These are phyloP conservation scores for Urtica urens DNA, from an alignment of 306 rosid species.

Conservation along the genomic window DNA sequence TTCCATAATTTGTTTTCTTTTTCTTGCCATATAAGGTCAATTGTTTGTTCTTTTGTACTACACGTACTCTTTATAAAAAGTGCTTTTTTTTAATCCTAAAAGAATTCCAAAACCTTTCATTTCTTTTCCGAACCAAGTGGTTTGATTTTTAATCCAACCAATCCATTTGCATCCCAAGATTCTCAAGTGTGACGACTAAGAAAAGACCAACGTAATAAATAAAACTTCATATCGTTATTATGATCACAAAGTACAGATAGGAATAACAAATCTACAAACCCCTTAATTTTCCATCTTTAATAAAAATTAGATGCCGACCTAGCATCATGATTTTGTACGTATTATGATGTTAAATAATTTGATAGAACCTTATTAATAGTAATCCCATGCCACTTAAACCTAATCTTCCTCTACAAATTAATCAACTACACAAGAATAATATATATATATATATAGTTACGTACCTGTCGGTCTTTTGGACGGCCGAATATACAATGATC, in stretches of 20 bases:
- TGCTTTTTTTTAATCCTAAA: not conserved
- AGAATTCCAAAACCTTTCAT: too few relatives aligned
- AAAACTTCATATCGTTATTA: too few relatives aligned
- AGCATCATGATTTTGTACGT: slow-evolving; percentile 28
- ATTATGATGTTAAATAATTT: slow-evolving; percentile 6
- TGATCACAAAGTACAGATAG: too few relatives aligned
- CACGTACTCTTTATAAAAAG: not conserved
- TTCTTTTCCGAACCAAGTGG: too few relatives aligned
- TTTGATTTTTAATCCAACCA: slow-evolving; percentile 4
- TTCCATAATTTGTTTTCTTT: not conserved
- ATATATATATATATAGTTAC: slow-evolving; percentile 10
- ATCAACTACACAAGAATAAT: slow-evolving; percentile 1
- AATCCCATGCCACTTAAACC: slow-evolving; percentile 20
- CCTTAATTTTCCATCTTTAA: not conserved
- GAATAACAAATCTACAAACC: slow-evolving; percentile 2
- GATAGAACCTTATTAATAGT: slow-evolving; percentile 20
- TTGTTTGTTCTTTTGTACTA: not conserved
- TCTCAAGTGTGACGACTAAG: not conserved
- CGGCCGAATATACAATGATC: slow-evolving; percentile 29
- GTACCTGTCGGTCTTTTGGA: slow-evolving; percentile 33
- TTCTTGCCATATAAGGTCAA: not conserved
- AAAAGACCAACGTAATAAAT: not conserved
- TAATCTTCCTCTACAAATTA: not conserved
- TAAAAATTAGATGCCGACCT: slow-evolving; percentile 42
- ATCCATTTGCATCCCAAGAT: too few relatives aligned